Evolutionary conservation across 805 yeast species (phyloP).

Genomic region (Kluyveromyces siamensis): DNA sequence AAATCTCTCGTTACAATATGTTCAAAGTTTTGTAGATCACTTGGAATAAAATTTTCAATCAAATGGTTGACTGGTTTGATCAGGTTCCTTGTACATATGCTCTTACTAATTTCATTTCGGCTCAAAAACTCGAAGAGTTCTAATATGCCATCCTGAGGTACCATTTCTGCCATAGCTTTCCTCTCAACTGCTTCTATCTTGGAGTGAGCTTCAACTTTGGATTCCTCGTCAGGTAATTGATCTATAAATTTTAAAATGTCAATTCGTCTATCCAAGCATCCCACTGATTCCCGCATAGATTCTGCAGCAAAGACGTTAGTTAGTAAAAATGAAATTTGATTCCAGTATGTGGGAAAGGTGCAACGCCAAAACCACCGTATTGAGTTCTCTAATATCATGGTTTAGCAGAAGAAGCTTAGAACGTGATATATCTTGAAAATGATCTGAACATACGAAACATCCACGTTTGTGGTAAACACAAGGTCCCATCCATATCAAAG

Average conservation of each 20-base stretch:
- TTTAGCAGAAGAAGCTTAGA: background rate
- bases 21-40: constrained; percentile 31
- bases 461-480: constrained; percentile 57
- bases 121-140: constrained; percentile 31
- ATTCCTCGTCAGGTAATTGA: constrained; percentile 30
- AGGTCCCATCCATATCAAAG: constrained; percentile 77
- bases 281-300: constrained; percentile 54
- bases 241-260: constrained; percentile 50
- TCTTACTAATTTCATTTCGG: constrained; percentile 33
- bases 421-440: background rate
- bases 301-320: constrained; percentile 13
- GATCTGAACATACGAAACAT: constrained; percentile 31
- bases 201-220: constrained; percentile 36
- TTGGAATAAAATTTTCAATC: constrained; percentile 35
- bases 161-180: constrained; percentile 54
- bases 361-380: too few species aligned
- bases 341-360: too few species aligned
- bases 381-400: too few species aligned
- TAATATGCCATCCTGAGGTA: constrained; percentile 38
- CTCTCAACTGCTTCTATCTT: constrained; percentile 45
- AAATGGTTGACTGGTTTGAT: constrained; percentile 47
- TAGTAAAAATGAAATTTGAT: too few species aligned
- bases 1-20: constrained; percentile 57
- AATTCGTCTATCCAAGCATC: constrained; percentile 33
- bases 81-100: constrained; percentile 57